phyloP scores from a whole-genome alignment of 1,284 basidiomycete species.

The Trichosporon ovoides region DNA sequence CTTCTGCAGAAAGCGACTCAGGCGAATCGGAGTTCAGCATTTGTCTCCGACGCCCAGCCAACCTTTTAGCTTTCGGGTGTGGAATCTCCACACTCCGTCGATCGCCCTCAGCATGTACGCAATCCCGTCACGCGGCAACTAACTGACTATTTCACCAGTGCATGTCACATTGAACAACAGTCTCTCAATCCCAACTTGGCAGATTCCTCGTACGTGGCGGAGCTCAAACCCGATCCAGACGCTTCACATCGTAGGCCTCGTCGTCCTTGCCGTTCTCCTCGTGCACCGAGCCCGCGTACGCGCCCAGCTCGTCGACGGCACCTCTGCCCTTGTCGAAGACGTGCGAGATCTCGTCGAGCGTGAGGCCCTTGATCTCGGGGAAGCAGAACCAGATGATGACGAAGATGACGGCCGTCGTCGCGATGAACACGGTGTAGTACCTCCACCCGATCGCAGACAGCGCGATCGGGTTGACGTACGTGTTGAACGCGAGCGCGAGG shows the following conservation, averaged over 20 bases:
- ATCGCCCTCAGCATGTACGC: too few species aligned
- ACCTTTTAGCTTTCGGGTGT: too few species aligned
- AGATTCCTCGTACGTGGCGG: too few species aligned
- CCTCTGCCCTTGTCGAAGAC: slow-evolving; percentile 25
- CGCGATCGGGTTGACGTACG: slow-evolving; percentile 30
- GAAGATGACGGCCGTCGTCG: slow-evolving; percentile 18
- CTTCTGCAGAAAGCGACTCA: too few species aligned
- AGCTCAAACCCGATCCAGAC: too few species aligned
- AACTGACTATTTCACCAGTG: too few species aligned
- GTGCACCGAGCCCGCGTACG: background rate
- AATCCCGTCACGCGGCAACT: too few species aligned
- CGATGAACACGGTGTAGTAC: slow-evolving; percentile 37
- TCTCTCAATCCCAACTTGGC: too few species aligned
- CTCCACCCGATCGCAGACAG: slow-evolving; percentile 18
- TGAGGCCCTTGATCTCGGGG: slow-evolving; percentile 38
- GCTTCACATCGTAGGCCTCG: background rate
- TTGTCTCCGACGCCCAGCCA: too few species aligned
- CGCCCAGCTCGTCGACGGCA: background rate
- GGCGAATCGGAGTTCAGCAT: too few species aligned
- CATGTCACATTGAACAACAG: too few species aligned
- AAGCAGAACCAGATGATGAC: slow-evolving; percentile 34
- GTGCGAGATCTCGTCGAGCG: slow-evolving; percentile 33
- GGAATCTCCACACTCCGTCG: too few species aligned
- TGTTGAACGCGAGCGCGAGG: slow-evolving; percentile 21
- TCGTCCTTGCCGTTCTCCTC: background rate